These are phyloP conservation scores for Filobasidium floriforme DNA, from an alignment of 768 basidiomycete species.

Conservation along the genomic window DNA sequence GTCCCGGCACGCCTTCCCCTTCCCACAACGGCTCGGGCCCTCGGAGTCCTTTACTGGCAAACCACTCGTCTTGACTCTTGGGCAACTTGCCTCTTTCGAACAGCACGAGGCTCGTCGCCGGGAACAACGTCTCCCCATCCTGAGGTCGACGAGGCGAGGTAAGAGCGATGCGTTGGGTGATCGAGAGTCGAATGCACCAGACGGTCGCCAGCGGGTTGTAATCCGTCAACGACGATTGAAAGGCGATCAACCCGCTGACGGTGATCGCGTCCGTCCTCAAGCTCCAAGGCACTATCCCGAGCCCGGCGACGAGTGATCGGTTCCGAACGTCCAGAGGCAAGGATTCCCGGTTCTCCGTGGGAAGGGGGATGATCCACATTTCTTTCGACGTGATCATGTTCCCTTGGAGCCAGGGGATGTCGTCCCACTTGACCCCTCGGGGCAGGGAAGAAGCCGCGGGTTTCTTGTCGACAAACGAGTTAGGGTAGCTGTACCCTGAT, in stretches of 20 bases:
- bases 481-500: not conserved
- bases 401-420: slow-evolving; percentile 11
- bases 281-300: slow-evolving; percentile 21
- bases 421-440: slow-evolving; percentile 3
- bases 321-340: slow-evolving; percentile 15
- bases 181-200: slow-evolving; percentile 33
- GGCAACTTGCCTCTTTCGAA: slow-evolving; percentile 19
- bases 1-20: slow-evolving; percentile 28
- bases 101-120: slow-evolving; percentile 17
- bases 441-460: not conserved
- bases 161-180: slow-evolving; percentile 33
- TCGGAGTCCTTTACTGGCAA: not conserved
- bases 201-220: slow-evolving; percentile 26
- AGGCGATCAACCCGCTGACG: slow-evolving; percentile 19
- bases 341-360: slow-evolving; percentile 18
- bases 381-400: slow-evolving; percentile 22
- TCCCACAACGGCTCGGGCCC: slow-evolving; percentile 31
- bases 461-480: not conserved
- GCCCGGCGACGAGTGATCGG: slow-evolving; percentile 8
- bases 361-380: slow-evolving; percentile 24
- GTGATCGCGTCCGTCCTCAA: slow-evolving; percentile 23
- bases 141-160: slow-evolving; percentile 35
- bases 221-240: slow-evolving; percentile 13
- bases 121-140: slow-evolving; percentile 28
- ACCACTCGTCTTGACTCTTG: slow-evolving; percentile 10